Conservation (phyloP, 805 yeast species). For the Teunomyces gatunensis region DNA sequence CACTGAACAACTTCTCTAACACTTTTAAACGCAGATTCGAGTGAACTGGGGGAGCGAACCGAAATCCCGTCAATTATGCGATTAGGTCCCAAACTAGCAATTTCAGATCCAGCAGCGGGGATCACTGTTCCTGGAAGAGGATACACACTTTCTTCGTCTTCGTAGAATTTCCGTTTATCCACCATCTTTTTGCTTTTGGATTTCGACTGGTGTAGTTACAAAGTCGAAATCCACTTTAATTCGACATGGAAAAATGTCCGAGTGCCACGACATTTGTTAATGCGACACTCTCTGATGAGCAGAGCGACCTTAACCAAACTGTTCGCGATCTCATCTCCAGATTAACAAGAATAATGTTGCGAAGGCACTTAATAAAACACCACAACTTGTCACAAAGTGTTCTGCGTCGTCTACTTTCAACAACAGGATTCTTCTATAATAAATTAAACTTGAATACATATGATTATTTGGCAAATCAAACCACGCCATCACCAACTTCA, state of each 20-base stretch:
- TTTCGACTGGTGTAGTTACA: not conserved
- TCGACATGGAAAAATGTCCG: not conserved
- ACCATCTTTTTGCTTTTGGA: constrained; percentile 9
- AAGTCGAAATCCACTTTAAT: not conserved
- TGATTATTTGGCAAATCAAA: constrained; percentile 1
- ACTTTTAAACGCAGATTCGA: constrained; percentile 48
- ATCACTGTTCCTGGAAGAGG: constrained; percentile 52
- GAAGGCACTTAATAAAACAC: not conserved
- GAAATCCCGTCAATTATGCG: constrained; percentile 54
- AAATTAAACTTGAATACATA: not conserved
- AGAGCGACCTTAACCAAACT: no score
- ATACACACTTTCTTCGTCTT: constrained; percentile 44
- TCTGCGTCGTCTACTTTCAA: not conserved
- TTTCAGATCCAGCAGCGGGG: constrained; percentile 42
- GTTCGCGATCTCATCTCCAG: no score
- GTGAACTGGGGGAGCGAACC: constrained; percentile 47
- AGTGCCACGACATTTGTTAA: not conserved
- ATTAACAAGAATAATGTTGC: not conserved
- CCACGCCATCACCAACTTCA: not conserved
- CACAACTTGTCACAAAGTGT: not conserved
- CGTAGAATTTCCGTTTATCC: constrained; percentile 45
- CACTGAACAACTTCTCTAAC: constrained; percentile 45
- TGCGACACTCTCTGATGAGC: no score
- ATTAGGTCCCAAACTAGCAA: constrained; percentile 46
- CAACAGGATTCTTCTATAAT: not conserved